Conservation (phyloP, 345 rosid species). For the Noccaea bulbosa region DNA sequence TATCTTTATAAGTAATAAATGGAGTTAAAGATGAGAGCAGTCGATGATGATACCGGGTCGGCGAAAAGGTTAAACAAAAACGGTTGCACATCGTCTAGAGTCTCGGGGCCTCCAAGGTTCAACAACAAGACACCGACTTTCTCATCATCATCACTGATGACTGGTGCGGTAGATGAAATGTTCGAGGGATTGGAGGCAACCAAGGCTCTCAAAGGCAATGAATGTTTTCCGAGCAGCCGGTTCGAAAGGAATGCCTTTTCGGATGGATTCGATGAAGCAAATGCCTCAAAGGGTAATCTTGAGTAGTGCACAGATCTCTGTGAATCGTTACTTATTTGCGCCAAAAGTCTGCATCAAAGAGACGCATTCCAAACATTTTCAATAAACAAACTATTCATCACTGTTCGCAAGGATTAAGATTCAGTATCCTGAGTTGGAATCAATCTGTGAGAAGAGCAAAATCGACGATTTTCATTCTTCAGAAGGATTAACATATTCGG, state of each 20-base stretch:
- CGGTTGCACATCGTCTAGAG: constrained; percentile 96
- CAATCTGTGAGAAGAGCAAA: too few relatives aligned
- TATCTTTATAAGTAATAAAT: neutral
- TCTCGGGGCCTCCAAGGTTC: constrained; percentile 99
- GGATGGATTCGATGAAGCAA: constrained; percentile 33
- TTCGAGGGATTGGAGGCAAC: constrained; percentile 59
- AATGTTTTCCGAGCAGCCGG: constrained; percentile 39
- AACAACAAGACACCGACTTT: constrained; percentile 83
- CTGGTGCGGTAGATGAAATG: constrained; percentile 40
- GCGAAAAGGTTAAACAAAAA: constrained; percentile 98
- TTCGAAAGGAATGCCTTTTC: constrained; percentile 32
- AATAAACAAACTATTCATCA: too few relatives aligned
- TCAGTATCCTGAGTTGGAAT: too few relatives aligned
- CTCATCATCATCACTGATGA: constrained; percentile 69
- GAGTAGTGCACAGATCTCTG: constrained; percentile 49
- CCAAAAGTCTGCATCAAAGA: constrained; percentile 46
- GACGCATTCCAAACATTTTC: neutral
- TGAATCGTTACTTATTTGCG: constrained; percentile 48
- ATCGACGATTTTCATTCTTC: too few relatives aligned
- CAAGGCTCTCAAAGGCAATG: constrained; percentile 57
- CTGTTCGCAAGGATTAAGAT: too few relatives aligned
- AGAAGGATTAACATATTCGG: too few relatives aligned
- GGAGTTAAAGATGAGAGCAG: neutral
- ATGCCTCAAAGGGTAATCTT: constrained; percentile 47
- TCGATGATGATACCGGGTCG: constrained; percentile 65